Percentiles rank a stretch among this genome's conserved stretches.
Conservation (phyloP, 2,329 filamentous ascomycete species). For the Diaporthe vexans region DNA sequence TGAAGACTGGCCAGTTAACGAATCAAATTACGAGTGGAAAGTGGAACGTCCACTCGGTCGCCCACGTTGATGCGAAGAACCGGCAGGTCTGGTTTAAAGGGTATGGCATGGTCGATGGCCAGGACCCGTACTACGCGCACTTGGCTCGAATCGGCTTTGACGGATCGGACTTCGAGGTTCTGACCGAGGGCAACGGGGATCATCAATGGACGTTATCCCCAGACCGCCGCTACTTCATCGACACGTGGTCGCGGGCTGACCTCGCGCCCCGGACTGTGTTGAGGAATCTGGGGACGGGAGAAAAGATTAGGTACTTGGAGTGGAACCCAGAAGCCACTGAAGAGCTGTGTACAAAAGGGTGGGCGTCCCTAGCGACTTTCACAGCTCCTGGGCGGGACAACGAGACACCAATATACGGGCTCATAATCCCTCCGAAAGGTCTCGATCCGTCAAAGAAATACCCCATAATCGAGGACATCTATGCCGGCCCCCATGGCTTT, state of each 20-base stretch:
- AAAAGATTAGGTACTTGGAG: not conserved
- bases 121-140: slow-evolving; percentile 5
- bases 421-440: not conserved
- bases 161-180: not conserved
- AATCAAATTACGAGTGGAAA: not conserved
- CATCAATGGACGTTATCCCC: not conserved
- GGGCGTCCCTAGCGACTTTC: not conserved
- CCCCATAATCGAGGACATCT: not conserved
- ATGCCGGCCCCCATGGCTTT: not conserved
- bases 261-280: not conserved
- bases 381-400: not conserved
- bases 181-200: not conserved
- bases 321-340: not conserved
- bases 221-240: not conserved
- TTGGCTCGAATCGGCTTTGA: not conserved
- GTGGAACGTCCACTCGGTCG: not conserved
- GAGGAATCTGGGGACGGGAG: not conserved
- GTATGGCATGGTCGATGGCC: not conserved
- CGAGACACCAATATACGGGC: not conserved
- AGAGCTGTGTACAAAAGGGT: not conserved
- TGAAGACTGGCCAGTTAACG: not conserved
- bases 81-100: not conserved
- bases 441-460: not conserved
- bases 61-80: not conserved
- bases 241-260: not conserved